phyloP scores from a whole-genome alignment of 257 asterid species.

The Fraxinus anomala region DNA sequence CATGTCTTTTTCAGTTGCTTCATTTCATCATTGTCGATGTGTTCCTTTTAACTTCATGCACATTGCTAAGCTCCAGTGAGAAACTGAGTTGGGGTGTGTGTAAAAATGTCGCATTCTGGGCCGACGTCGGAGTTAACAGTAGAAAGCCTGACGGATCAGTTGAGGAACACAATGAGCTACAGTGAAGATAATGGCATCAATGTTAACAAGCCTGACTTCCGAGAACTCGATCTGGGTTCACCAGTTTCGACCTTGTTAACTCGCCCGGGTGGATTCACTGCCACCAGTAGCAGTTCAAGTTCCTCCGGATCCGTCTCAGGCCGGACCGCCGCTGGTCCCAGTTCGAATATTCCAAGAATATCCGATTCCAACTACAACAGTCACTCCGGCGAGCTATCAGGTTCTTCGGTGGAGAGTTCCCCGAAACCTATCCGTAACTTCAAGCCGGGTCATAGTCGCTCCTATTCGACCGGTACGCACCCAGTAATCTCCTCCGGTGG shows the following conservation, averaged over 20 bases:
- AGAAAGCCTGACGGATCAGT: conserved; percentile 19
- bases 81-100: background rate
- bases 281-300: conserved; percentile 64
- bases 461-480: conserved; percentile 42
- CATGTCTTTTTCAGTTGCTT: background rate
- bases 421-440: conserved; percentile 32
- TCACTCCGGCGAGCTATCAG: conserved; percentile 53
- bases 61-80: background rate
- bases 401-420: conserved; percentile 49
- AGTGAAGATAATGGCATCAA: background rate
- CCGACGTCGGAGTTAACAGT: conserved; percentile 11
- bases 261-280: conserved; percentile 28
- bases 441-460: conserved; percentile 41
- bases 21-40: background rate
- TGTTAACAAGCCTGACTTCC: conserved; percentile 26
- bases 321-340: conserved; percentile 30
- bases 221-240: conserved; percentile 32
- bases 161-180: conserved; percentile 9
- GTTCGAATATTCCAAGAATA: conserved; percentile 33
- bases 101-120: background rate
- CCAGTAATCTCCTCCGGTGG: conserved; percentile 35
- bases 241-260: conserved; percentile 27
- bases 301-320: conserved; percentile 72
- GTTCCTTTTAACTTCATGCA: background rate
- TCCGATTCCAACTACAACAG: conserved; percentile 47